phyloP scores from a whole-genome alignment of 192 early-diverging fungal species.

The Entrophospora sp. region DNA sequence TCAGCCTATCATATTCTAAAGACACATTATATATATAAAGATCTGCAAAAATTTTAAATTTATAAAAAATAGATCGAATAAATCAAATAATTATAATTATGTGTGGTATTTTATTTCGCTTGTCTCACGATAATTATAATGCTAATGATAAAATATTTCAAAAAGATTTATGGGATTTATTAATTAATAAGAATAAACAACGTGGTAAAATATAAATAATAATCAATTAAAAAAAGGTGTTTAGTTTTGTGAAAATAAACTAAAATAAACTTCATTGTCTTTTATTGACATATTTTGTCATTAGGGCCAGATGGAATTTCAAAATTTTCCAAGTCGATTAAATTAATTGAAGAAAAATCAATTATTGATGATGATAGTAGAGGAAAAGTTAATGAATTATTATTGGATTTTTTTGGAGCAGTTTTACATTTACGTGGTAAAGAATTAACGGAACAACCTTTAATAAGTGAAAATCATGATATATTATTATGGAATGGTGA shows the following conservation, averaged over 20 bases:
- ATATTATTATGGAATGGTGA: constrained; percentile 85
- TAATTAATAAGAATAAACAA: constrained; percentile 37
- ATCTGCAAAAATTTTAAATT: too few species aligned
- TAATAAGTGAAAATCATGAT: constrained; percentile 37
- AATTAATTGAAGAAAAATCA: not conserved
- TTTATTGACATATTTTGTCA: not conserved
- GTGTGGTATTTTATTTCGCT: constrained; percentile 50
- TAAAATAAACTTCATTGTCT: too few species aligned
- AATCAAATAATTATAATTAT: too few species aligned
- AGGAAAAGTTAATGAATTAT: not conserved
- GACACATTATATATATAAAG: too few species aligned
- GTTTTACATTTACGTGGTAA: constrained; percentile 67
- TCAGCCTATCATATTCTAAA: too few species aligned
- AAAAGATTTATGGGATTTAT: constrained; percentile 26
- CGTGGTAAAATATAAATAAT: constrained; percentile 32
- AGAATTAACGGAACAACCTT: constrained; percentile 47
- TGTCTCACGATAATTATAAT: constrained; percentile 12
- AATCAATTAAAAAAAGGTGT: not conserved
- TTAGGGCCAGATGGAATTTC: constrained; percentile 40
- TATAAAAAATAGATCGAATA: too few species aligned
- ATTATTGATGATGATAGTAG: not conserved
- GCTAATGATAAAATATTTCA: not conserved
- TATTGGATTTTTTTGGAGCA: constrained; percentile 40
- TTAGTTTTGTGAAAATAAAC: too few species aligned
- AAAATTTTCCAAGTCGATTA: not conserved